Evolutionary conservation across 2,329 filamentous ascomycete genomes (phyloP), one percentile per base, ranked within the genome.

Genomic region (Penicillium sp.): DNA sequence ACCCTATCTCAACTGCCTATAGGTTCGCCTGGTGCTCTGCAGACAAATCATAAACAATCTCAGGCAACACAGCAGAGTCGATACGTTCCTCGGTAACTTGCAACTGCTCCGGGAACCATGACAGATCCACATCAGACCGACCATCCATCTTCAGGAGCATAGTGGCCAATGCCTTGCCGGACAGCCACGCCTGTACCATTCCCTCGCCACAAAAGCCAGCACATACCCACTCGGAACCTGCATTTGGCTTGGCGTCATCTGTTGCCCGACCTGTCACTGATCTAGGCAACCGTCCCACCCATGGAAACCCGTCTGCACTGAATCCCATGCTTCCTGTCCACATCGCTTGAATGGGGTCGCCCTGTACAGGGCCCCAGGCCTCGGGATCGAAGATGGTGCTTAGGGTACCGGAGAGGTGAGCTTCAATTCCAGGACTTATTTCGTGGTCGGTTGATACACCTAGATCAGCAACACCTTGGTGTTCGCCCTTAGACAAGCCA

Each of bases 261-360:
- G 28, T 18, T 8, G 52, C 2, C 2, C 56, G 46, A 18, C 35
- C 7, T 18, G 60, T 64, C n/a, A 48, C 39, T 24, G 46, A 56
- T 0, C 3, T 27, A 10, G 63, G 56, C n/a, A 66, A 33, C 31
- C 18, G 50, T 1, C 82, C 81, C 43, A 86, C 74, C 63, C 77
- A 76, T 0, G 78, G 78, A 12, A 74, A 60, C 0, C 73, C 75
- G 56, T 81, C 78, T 1, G 70, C 65, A 15, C 74, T 78, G 29
- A 73, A 75, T 2, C 75, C 77, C 71, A 79, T 80, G 43, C 75
- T 78, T 0, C 65, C 65, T 2, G 64, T 64, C 65, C 65, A 67
- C 61, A 65, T 65, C 7, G 50, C 51, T 35, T 66, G 57, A 6
- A 66, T 52, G 0, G 51, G 44, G 3, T 55, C 42, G 3, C 61